Conservation (phyloP, 345 rosid genomes). For the Pelargonium nanum region DNA sequence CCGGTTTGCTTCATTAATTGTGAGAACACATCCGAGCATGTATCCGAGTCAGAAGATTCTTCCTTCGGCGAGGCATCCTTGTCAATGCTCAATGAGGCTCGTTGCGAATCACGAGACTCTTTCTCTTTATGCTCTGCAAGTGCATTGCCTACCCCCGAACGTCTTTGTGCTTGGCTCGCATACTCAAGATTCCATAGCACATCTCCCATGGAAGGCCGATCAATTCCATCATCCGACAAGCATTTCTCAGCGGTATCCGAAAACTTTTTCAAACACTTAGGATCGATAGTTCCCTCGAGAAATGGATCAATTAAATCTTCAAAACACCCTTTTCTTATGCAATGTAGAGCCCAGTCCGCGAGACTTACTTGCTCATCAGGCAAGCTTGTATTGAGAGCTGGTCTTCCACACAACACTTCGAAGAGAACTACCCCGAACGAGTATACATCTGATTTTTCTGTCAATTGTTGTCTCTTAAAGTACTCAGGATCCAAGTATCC, state of each 20-base stretch:
- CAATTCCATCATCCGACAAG: constrained; percentile 34
- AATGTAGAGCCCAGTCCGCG: constrained; percentile 67
- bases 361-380: constrained; percentile 78
- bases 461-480: constrained; percentile 69
- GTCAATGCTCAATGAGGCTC: too few relatives aligned
- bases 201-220: constrained; percentile 68
- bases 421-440: constrained; percentile 86
- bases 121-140: too few relatives aligned
- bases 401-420: constrained; percentile 64
- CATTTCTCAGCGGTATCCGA: constrained; percentile 54
- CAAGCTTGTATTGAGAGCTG: constrained; percentile 59
- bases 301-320: constrained; percentile 58
- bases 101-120: too few relatives aligned
- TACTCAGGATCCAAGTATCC: constrained; percentile 89
- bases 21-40: too few relatives aligned
- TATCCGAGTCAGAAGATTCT: too few relatives aligned
- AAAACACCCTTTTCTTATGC: constrained; percentile 38
- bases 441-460: constrained; percentile 80
- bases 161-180: too few relatives aligned
- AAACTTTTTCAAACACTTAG: constrained; percentile 48
- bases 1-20: too few relatives aligned
- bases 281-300: constrained; percentile 35
- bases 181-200: constrained; percentile 64
- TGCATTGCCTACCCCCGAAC: too few relatives aligned
- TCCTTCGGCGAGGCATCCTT: too few relatives aligned